Evolutionary conservation across 2,329 filamentous ascomycete genomes (phyloP), one percentile per base, ranked within the genome.

Genomic region (Zarea fungicola): DNA sequence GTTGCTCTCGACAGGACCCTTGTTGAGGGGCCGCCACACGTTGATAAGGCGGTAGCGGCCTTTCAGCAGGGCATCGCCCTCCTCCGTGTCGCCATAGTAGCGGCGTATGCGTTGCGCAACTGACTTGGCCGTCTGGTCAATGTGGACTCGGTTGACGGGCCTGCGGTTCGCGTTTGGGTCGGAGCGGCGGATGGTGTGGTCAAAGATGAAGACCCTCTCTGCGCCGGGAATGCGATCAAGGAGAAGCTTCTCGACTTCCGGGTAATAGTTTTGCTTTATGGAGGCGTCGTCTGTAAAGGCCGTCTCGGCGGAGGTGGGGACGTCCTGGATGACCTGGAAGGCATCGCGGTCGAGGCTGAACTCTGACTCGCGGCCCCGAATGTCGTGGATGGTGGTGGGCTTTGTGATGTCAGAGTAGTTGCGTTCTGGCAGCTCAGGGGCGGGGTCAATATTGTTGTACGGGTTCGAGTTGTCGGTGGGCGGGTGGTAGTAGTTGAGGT

Each of bases 41-140:
- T 95, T 96, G 64, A 96, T 80, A 60, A 96, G 88, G 52, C 89
- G 80, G 65, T 89, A 90, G 2, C 89, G 81, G 3, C 77, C 80
- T 51, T 74, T 63, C 1, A 92, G 76, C 0, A 92, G 71, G 48
- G 67, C 60, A 4, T 84, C 82, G 0, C 87, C 86, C 53, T 90
- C 85, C 9, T 77, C 76, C 2, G 78, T 68, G 3, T 11, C 44
- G 36, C 14, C 19, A 48, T 89, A 72, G 64, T 91, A 88, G 2
- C 77, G 70, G 13, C 71, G 71, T 3, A 95, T 85, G 41, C 89
- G 85, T 62, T 79, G 74, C 9, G 69, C 75, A 1, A 86, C 83
- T 0, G 86, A 84, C 14, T 65, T 65, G 6, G 77, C 67, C 0
- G 89, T 93, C 68, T 96, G 90, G 64, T 96, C 90, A 54, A 95